Evolutionary conservation across 441 rosid species (phyloP).

Genomic region (Euphorbia corollata): DNA sequence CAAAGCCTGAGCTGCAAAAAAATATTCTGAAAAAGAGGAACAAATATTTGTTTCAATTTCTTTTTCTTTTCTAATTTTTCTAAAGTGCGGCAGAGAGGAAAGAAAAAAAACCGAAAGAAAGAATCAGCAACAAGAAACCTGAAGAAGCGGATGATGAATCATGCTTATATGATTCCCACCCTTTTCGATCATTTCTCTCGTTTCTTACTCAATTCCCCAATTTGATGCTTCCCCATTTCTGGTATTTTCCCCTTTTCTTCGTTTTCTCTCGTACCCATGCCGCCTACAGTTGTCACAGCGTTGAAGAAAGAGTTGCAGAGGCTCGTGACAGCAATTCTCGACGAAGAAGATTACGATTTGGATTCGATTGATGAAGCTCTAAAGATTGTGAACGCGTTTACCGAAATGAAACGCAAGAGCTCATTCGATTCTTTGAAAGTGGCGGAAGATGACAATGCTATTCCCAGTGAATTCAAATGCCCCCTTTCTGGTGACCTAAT

Average conservation of each 20-base stretch:
- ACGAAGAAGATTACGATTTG: constrained; percentile 32
- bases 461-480: constrained; percentile 66
- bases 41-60: not conserved
- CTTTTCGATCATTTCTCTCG: not conserved
- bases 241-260: not conserved
- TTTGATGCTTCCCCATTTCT: not conserved
- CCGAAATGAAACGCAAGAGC: constrained; percentile 38
- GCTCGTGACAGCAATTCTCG: constrained; percentile 47
- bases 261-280: constrained; percentile 11
- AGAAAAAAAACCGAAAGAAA: not conserved
- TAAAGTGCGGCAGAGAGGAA: not conserved
- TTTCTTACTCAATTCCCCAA: not conserved
- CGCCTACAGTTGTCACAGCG: constrained; percentile 36
- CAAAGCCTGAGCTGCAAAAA: too few relatives aligned
- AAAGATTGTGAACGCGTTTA: constrained; percentile 36
- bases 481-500: constrained; percentile 72
- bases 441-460: not conserved
- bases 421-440: constrained; percentile 22
- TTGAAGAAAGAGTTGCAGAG: constrained; percentile 56
- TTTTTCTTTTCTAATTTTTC: not conserved
- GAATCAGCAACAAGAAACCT: constrained; percentile 8
- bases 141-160: not conserved
- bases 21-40: not conserved
- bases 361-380: constrained; percentile 52
- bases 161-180: not conserved